A percentile compares a stretch with the other conserved stretches of the same genome.
Conservation (phyloP, 768 basidiomycete species). For the Boletus edulis region DNA sequence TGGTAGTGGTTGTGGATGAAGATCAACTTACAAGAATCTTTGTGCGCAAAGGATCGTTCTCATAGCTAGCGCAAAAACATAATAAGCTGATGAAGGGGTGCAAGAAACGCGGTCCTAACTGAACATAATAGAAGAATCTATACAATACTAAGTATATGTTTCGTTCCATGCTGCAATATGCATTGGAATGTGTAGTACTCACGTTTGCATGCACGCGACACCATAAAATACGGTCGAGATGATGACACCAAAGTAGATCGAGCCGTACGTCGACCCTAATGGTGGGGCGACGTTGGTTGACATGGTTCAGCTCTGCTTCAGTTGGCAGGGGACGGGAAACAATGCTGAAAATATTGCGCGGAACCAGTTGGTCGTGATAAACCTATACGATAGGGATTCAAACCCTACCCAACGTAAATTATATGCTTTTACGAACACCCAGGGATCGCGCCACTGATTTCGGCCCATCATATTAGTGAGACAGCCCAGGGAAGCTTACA, state of each 20-base stretch:
- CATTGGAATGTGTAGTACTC: background rate
- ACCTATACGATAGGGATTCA: too few relatives aligned
- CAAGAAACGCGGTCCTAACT: background rate
- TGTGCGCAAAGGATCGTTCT: background rate
- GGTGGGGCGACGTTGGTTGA: background rate
- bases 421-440: too few relatives aligned
- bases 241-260: background rate
- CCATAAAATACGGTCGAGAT: constrained; percentile 1
- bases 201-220: constrained; percentile 9
- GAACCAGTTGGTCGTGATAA: too few relatives aligned
- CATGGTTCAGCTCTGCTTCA: background rate
- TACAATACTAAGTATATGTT: too few relatives aligned
- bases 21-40: constrained; percentile 1
- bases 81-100: background rate
- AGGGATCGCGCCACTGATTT: too few relatives aligned
- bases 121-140: constrained; percentile 8
- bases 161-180: background rate
- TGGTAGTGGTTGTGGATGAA: too few relatives aligned
- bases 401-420: too few relatives aligned
- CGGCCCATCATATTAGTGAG: too few relatives aligned
- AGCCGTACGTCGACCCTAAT: background rate
- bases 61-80: background rate
- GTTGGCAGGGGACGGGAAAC: too few relatives aligned
- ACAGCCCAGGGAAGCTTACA: too few relatives aligned
- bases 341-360: too few relatives aligned